Evolutionary conservation across 805 yeast species (phyloP), one percentile per base, ranked within the genome.

Genomic region (Monosporozyma servazzii): DNA sequence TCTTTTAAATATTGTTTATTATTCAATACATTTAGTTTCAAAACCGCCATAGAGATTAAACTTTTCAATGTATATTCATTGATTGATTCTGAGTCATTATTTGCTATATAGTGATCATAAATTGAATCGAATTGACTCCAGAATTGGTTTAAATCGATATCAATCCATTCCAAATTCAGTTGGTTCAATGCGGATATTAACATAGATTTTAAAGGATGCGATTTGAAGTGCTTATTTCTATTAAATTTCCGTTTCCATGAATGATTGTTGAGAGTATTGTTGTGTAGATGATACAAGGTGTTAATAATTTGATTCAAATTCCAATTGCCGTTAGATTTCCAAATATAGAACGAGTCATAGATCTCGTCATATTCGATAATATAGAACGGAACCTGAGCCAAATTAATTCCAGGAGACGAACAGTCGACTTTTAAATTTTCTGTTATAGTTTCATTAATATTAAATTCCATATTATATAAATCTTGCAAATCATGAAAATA

Each of bases 321-420:
- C 66, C 66, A 65, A 11, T 53, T 50, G 2, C 64, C 62, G 9
- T 58, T 61, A 3, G 65, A 56, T 45, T 56, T 61, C 67, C 68
- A 65, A 31, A 65, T 42, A 39, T 60, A 58, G 40, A 59, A 60
- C 3, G 47, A 39, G 15, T 56, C 53, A 27, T 56, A 48, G 5
- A 49, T 54, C 30, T 56, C 60, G 50, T 64, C 60, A 39, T 54
- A 65, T 39, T 64, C 68, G 7, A 65, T 48, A 27, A 65, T 56
- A 45, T 56, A 65, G 41, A 58, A 58, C 2, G 66, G 67, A n/a
- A 52, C 50, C 29, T 50, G 51, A 23, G 52, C 50, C 27, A 45
- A 48, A 5, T 51, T 48, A 27, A 47, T 42, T 23, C 57, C 56
- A 31, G 54, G 54, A 1, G 60, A 55, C 15, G 45, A 51, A 45